Base-by-base conservation (phyloP, 306 rosid genomes). In the Medicago ruthenica region DNA sequence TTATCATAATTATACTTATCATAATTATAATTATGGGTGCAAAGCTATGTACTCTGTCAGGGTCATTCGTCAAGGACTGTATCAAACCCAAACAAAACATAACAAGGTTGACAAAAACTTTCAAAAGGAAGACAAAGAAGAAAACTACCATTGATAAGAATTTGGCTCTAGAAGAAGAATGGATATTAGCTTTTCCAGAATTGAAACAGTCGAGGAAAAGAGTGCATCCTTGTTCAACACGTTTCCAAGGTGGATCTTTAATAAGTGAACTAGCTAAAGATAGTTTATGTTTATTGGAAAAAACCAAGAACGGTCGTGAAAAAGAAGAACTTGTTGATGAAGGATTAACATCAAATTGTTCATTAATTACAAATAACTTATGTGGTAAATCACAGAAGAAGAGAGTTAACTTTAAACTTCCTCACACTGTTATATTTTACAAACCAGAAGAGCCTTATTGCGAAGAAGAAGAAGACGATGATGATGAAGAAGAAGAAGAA, bases 371-470 rank as follows among this genome's bases (percentile, higher is more conserved):
- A 13, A 48, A 24, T 66, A 74, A 69, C 60, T 24, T 65, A 1
- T 69, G 40, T 53, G 76, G 48, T 67, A 79, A 66, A 53, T 41
- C 79, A 50, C 34, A 65, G 22, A 76, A 44, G 77, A 79, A 50
- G 41, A 61, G 67, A 31, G 88, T 85, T 27, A 42, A 71, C 0
- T 85, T 85, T 61, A 66, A 71, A 37, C 86, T 85, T 42, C 86
- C 88, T 60, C 84, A 75, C 34, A 14, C 5, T 61, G 67, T 78
- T 6, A 79, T 60, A 59, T 27, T 34, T n/a, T 85, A 71, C 62
- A 48, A 76, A 13, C 84, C 77, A 24, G 67, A 75, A 1, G 71
- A 66, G 55, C 21, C 65, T 41, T 41, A 14, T 31, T 20, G 57
- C 54, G 24, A 39, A 18, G 70, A 67, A 42, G 62, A 60, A 12